Evolutionary conservation across 2,329 filamentous ascomycete species (phyloP).

Genomic region (Zymoseptoria crescenta): DNA sequence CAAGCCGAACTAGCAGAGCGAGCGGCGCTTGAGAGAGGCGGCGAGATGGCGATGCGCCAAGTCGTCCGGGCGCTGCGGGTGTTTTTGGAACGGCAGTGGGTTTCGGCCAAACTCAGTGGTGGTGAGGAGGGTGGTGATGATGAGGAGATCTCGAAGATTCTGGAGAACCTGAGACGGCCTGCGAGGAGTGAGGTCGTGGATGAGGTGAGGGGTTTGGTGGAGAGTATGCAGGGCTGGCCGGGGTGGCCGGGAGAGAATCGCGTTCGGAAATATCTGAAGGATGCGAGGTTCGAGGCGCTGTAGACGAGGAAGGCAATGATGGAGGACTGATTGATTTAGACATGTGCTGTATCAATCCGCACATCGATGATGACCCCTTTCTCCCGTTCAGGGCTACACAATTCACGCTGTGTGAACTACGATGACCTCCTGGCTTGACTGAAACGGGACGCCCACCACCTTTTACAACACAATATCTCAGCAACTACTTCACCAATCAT

Average conservation of each 20-base stretch:
- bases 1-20: conserved; percentile 31
- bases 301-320: background rate
- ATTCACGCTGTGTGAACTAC: too few relatives aligned
- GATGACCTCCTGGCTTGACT: too few relatives aligned
- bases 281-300: conserved; percentile 7
- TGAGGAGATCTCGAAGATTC: background rate
- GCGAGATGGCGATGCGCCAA: conserved; percentile 27
- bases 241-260: conserved; percentile 39
- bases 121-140: background rate
- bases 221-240: conserved; percentile 34
- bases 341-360: too few relatives aligned
- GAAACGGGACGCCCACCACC: too few relatives aligned
- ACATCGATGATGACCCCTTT: too few relatives aligned
- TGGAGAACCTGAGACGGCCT: background rate
- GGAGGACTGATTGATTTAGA: background rate
- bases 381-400: too few relatives aligned
- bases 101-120: background rate
- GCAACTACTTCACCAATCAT: too few relatives aligned
- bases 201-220: conserved; percentile 20
- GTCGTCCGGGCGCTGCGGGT: conserved; percentile 35
- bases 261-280: conserved; percentile 26
- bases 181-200: conserved; percentile 4
- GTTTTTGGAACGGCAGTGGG: conserved; percentile 33
- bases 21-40: conserved; percentile 24
- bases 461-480: too few relatives aligned